A percentile compares a stretch with the other conserved stretches of the same genome.
Conservation (phyloP, 306 rosid species). For the Abrus pulchellus region DNA sequence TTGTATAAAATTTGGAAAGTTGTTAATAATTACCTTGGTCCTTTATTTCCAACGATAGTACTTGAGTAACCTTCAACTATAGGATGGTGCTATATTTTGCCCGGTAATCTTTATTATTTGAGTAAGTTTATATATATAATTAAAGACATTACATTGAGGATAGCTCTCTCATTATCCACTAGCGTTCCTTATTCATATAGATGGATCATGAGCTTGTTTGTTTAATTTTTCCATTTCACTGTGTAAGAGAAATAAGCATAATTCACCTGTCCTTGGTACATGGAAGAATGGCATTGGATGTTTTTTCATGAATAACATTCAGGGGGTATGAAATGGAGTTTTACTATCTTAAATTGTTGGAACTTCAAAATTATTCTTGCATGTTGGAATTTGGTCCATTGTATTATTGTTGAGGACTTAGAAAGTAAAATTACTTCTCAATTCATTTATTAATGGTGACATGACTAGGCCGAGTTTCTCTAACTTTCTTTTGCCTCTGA, state of each 20-base stretch:
- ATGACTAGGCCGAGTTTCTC: constrained; percentile 13
- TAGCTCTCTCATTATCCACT: not conserved
- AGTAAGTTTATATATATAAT: not conserved
- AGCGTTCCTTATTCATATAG: not conserved
- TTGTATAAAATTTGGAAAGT: not conserved
- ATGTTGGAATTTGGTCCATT: constrained; percentile 17
- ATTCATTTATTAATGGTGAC: constrained; percentile 1
- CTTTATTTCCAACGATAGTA: not conserved
- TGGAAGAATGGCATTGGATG: not conserved
- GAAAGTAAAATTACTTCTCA: constrained; percentile 33
- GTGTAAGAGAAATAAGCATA: constrained; percentile 5
- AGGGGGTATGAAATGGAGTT: not conserved
- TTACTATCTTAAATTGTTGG: constrained; percentile 24
- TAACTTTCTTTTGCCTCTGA: constrained; percentile 31
- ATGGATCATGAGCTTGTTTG: constrained; percentile 6
- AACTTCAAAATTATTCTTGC: constrained; percentile 9
- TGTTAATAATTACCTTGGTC: not conserved
- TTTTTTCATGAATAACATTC: constrained; percentile 14
- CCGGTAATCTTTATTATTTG: not conserved
- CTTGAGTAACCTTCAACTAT: not conserved
- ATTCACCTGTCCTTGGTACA: not conserved
- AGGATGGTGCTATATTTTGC: not conserved
- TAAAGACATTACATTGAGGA: not conserved
- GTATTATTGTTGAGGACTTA: constrained; percentile 5
- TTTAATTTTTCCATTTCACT: constrained; percentile 27